phyloP scores from a whole-genome alignment of 2,329 filamentous ascomycete species.

The Pseudopithomyces maydicus region DNA sequence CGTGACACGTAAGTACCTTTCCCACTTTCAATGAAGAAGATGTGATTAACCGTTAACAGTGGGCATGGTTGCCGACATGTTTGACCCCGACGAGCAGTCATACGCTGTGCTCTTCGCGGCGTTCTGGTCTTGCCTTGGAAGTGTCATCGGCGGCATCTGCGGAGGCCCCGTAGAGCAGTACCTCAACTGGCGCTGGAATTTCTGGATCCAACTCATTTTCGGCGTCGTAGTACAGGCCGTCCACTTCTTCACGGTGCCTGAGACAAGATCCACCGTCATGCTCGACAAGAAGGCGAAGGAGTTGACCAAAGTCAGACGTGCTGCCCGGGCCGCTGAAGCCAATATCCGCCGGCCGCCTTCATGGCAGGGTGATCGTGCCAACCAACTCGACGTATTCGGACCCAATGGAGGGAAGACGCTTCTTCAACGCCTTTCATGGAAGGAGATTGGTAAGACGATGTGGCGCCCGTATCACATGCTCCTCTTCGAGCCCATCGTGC shows the following conservation, averaged over 20 bases:
- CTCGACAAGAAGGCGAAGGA: conserved; percentile 70
- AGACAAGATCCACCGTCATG: conserved; percentile 76
- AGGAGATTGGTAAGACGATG: conserved; percentile 56
- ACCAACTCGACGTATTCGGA: conserved; percentile 60
- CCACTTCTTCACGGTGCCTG: conserved; percentile 72
- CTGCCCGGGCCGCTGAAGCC: not conserved
- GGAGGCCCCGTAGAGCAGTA: conserved; percentile 73
- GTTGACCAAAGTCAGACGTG: conserved; percentile 66
- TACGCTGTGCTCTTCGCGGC: conserved; percentile 71
- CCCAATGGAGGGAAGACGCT: conserved; percentile 63
- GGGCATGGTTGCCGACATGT: conserved; percentile 67
- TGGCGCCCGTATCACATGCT: conserved; percentile 73
- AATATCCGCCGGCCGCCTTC: not conserved
- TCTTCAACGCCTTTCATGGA: conserved; percentile 42
- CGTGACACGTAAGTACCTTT: conserved; percentile 50
- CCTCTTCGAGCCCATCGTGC: conserved; percentile 73
- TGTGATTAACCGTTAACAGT: conserved; percentile 42
- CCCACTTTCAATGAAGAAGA: not conserved
- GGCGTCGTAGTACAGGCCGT: conserved; percentile 70
- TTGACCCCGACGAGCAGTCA: conserved; percentile 64
- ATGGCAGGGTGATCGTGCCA: not conserved
- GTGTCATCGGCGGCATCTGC: conserved; percentile 77
- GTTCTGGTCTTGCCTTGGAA: conserved; percentile 65
- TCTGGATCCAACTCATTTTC: conserved; percentile 85
- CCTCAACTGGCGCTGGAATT: conserved; percentile 74